Evolutionary conservation across 192 early-diverging fungal species (phyloP).

Genomic region (Rhizophagus sp.): DNA sequence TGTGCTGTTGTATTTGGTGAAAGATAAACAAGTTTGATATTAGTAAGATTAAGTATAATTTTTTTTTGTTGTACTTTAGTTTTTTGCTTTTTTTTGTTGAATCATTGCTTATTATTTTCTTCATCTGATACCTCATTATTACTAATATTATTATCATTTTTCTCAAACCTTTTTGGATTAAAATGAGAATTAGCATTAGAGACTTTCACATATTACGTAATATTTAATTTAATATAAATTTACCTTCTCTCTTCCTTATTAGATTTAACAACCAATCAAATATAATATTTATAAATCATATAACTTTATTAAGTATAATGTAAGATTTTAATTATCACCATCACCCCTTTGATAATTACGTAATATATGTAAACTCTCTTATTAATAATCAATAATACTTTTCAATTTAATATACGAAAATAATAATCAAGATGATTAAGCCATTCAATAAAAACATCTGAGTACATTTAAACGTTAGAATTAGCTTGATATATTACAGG

Average conservation of each 20-base stretch:
- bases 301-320: no score
- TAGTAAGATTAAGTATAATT: not conserved
- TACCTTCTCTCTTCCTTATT: no score
- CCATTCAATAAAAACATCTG: conserved; percentile 21
- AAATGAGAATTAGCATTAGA: conserved; percentile 19
- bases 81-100: not conserved
- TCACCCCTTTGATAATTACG: no score
- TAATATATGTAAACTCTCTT: no score
- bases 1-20: not conserved
- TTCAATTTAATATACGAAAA: not conserved
- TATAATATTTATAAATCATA: no score
- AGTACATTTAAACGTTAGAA: conserved; percentile 4
- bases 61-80: not conserved
- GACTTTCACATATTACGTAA: no score
- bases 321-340: no score
- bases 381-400: conserved; percentile 19
- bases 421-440: conserved; percentile 19
- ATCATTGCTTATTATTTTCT: not conserved
- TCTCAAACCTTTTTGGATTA: not conserved
- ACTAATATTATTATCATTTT: not conserved
- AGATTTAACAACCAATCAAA: no score
- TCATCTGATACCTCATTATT: not conserved
- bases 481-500: conserved; percentile 10
- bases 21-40: conserved; percentile 21
- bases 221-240: no score